These are phyloP conservation scores for Skeletonema costatum DNA, from an alignment of 108 stramenopile species.

Conservation along the genomic window DNA sequence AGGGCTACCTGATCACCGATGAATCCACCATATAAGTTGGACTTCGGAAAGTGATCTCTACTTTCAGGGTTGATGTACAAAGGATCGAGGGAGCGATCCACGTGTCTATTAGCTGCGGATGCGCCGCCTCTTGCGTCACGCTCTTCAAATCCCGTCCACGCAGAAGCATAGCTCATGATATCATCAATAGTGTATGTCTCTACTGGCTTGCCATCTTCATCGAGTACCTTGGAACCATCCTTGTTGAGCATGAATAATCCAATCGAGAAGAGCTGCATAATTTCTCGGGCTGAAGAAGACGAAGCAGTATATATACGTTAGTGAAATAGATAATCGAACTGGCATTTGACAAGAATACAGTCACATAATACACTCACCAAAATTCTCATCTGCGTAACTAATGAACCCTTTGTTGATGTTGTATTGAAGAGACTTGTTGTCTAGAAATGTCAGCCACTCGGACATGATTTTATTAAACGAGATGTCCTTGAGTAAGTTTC, in stretches of 20 bases:
- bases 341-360: not conserved
- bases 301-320: not conserved
- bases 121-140: constrained; percentile 53
- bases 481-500: constrained; percentile 20
- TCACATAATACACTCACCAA: constrained; percentile 3
- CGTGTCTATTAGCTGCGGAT: constrained; percentile 27
- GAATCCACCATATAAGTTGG: constrained; percentile 60
- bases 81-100: constrained; percentile 51
- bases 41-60: constrained; percentile 67
- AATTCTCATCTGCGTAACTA: constrained; percentile 3
- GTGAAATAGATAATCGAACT: not conserved
- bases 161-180: constrained; percentile 59
- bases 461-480: constrained; percentile 13
- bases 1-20: constrained; percentile 55
- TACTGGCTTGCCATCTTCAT: constrained; percentile 37
- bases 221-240: constrained; percentile 50
- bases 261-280: constrained; percentile 62
- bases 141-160: constrained; percentile 66
- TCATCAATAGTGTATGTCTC: constrained; percentile 55
- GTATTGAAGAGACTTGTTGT: not conserved
- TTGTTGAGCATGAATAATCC: constrained; percentile 46
- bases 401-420: not conserved
- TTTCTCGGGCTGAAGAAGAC: constrained; percentile 38
- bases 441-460: constrained; percentile 7
- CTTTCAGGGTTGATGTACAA: constrained; percentile 55